Percentiles rank a stretch among this genome's conserved stretches.
phyloP scores from a whole-genome alignment of 176 grass and related monocot species.

The Oryza officinalis region DNA sequence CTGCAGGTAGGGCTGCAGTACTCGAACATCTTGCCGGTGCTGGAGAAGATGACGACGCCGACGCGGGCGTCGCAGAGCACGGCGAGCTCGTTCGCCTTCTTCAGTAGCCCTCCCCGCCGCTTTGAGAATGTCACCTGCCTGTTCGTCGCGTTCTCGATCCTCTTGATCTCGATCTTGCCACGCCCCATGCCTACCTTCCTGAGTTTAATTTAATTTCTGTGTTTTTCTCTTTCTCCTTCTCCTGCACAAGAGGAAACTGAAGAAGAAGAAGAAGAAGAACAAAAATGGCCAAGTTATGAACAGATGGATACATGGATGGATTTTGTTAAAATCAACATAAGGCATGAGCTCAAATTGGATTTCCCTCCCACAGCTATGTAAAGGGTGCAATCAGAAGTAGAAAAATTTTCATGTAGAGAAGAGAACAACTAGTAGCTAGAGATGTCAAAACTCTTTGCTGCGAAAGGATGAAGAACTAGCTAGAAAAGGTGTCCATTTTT shows the following conservation, averaged over 20 bases:
- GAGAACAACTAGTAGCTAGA: neutral
- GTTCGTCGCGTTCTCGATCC: conserved; percentile 80
- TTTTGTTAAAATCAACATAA: neutral
- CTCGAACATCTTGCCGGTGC: conserved; percentile 79
- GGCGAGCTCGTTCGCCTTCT: conserved; percentile 84
- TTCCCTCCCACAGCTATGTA: neutral
- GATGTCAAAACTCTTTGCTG: neutral
- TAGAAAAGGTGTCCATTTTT: conserved; percentile 18
- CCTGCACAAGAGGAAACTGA: conserved; percentile 27
- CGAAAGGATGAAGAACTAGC: conserved; percentile 28
- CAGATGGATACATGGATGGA: neutral
- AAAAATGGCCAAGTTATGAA: neutral
- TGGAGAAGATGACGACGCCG: conserved; percentile 78
- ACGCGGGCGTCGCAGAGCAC: conserved; percentile 75
- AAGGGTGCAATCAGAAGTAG: conserved; percentile 31
- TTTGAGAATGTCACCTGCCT: conserved; percentile 84
- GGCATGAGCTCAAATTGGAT: conserved; percentile 21
- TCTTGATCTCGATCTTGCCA: conserved; percentile 84
- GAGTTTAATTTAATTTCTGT: too few species aligned
- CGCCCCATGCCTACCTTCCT: conserved; percentile 49
- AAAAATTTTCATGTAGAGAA: conserved; percentile 19
- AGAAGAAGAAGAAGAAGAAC: neutral
- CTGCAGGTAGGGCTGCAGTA: conserved; percentile 64
- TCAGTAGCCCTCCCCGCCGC: conserved; percentile 69
- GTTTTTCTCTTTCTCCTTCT: neutral